These are phyloP conservation scores for Candida anutae DNA, from an alignment of 1,139 yeast species.

Conservation along the genomic window DNA sequence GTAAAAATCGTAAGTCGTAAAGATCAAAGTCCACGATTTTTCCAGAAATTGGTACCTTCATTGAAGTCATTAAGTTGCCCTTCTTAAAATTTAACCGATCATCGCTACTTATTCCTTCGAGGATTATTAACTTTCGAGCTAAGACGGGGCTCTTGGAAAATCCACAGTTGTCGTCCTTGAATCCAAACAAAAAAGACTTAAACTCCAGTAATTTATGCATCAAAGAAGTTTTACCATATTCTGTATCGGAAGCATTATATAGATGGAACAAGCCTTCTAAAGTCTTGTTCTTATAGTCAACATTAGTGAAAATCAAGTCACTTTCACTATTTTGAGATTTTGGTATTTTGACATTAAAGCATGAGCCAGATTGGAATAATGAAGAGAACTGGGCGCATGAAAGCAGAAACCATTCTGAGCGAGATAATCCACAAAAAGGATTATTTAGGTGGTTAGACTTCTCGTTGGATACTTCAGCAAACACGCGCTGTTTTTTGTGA, in stretches of 20 bases:
- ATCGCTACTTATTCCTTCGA: slow-evolving; percentile 4
- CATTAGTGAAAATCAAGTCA: slow-evolving; percentile 13
- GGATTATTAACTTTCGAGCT: slow-evolving; percentile 4
- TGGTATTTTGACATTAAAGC: slow-evolving; percentile 8
- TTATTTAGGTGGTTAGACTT: slow-evolving; percentile 1
- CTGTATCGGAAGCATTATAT: slow-evolving; percentile 1
- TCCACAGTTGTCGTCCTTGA: slow-evolving; percentile 1
- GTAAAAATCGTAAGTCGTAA: slow-evolving; percentile 27
- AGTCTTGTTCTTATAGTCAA: slow-evolving; percentile 13
- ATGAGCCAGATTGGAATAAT: slow-evolving; percentile 14
- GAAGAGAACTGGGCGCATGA: slow-evolving; percentile 14
- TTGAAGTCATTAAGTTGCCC: too few species aligned
- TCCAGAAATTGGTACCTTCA: slow-evolving; percentile 13
- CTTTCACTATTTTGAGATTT: slow-evolving; percentile 5
- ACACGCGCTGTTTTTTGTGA: not conserved
- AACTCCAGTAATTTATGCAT: slow-evolving; percentile 3
- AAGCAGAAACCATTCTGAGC: slow-evolving; percentile 13
- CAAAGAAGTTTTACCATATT: not conserved
- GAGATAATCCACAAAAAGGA: slow-evolving; percentile 1
- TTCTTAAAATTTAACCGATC: not conserved
- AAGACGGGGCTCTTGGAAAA: slow-evolving; percentile 4
- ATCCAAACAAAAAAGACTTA: slow-evolving; percentile 6
- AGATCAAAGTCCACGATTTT: slow-evolving; percentile 28
- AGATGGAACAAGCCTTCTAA: slow-evolving; percentile 14
- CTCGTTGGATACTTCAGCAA: slow-evolving; percentile 1